These are phyloP conservation scores for Naganishia antarctica DNA, from an alignment of 768 basidiomycete genomes.

Conservation along the genomic window DNA sequence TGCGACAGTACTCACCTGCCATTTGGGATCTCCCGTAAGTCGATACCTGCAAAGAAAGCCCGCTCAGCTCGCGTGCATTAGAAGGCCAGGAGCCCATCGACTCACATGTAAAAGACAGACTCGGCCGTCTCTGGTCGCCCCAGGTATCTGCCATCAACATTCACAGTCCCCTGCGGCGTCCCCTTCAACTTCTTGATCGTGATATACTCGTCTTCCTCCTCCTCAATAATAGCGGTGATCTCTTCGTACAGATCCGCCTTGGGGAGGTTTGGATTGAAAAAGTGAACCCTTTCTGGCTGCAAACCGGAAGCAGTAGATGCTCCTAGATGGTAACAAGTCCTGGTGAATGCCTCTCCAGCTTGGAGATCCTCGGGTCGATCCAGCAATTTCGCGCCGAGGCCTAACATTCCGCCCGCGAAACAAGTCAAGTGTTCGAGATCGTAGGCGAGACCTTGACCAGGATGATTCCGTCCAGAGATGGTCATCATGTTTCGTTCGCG, in stretches of 20 bases:
- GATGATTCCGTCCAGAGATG: not conserved
- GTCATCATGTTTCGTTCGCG: slow-evolving; percentile 29
- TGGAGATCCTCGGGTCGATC: slow-evolving; percentile 46
- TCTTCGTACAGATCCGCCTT: slow-evolving; percentile 27
- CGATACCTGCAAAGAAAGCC: slow-evolving; percentile 39
- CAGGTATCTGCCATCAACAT: slow-evolving; percentile 38
- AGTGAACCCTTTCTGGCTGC: slow-evolving; percentile 45
- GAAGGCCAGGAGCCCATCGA: no score
- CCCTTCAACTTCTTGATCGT: slow-evolving; percentile 31
- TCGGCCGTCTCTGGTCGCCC: slow-evolving; percentile 53
- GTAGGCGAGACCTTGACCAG: not conserved
- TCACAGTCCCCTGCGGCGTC: slow-evolving; percentile 38
- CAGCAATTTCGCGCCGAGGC: slow-evolving; percentile 50
- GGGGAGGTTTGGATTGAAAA: slow-evolving; percentile 28
- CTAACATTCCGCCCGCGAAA: slow-evolving; percentile 53
- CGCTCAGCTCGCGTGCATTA: not conserved
- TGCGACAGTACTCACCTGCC: slow-evolving; percentile 39
- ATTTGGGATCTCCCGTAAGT: slow-evolving; percentile 51
- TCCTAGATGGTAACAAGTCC: slow-evolving; percentile 26
- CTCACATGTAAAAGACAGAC: slow-evolving; percentile 44
- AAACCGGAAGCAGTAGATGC: slow-evolving; percentile 43
- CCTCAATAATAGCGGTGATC: slow-evolving; percentile 19
- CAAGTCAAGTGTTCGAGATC: slow-evolving; percentile 35
- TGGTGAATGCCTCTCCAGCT: slow-evolving; percentile 28
- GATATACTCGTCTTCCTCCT: slow-evolving; percentile 6